Evolutionary conservation across 305 asterid genomes (phyloP).

Genomic region (Ilex paraguariensis): DNA sequence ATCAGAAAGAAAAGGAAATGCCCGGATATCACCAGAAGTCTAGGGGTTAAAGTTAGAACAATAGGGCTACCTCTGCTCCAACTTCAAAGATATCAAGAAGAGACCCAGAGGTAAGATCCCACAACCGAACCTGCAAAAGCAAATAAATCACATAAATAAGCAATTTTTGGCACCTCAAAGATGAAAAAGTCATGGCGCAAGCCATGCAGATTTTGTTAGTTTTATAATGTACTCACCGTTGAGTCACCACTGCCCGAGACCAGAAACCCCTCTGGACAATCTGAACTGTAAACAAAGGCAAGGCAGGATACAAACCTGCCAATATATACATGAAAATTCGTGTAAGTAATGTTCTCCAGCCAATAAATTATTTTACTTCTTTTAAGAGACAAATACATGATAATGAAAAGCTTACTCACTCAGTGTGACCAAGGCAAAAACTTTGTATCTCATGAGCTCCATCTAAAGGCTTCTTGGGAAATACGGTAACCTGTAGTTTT

Average conservation of each 20-base stretch:
- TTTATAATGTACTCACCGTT: constrained; percentile 56
- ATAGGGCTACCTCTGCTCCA: constrained; percentile 47
- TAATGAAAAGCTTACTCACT: constrained; percentile 43
- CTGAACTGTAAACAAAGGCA: constrained; percentile 47
- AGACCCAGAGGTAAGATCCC: constrained; percentile 76
- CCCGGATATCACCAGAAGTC: constrained; percentile 10
- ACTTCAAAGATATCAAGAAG: constrained; percentile 77
- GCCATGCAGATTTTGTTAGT: background rate
- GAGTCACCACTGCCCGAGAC: constrained; percentile 98
- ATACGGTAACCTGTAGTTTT: constrained; percentile 60
- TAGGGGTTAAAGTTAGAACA: constrained; percentile 5
- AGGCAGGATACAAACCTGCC: constrained; percentile 83
- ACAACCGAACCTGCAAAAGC: constrained; percentile 70
- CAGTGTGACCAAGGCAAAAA: constrained; percentile 95
- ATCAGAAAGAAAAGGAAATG: constrained; percentile 3
- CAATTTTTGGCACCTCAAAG: background rate
- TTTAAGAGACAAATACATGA: background rate
- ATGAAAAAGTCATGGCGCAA: background rate
- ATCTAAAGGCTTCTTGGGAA: constrained; percentile 61
- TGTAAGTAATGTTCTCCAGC: too few relatives aligned
- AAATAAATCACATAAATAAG: background rate
- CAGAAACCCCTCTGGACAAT: constrained; percentile 46
- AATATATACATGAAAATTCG: constrained; percentile 10
- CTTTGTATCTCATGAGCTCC: constrained; percentile 89
- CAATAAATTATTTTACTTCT: background rate